Base-by-base conservation (phyloP, 345 rosid genomes). In the Pistacia vera region DNA sequence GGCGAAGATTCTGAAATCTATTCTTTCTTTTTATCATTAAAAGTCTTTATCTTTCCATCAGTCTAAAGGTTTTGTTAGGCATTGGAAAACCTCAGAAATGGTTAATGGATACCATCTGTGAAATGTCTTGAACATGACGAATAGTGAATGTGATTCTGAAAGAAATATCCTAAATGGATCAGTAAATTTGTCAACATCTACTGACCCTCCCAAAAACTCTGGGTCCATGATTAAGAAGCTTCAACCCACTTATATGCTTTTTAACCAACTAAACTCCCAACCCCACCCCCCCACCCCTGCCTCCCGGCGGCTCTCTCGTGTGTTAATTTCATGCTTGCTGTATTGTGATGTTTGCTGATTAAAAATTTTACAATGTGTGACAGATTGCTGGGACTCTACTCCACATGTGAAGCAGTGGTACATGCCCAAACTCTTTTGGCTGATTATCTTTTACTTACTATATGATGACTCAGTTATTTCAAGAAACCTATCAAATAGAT, bases 321-420 rank as follows among this genome's bases (percentile, higher is more conserved):
- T 66, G 63, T 14, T 75, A 14, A 28, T 54, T 49, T 61, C 55
- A 66, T 75, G 71, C 70, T 72, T 65, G 38, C 25, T 46, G 49
- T 28, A 33, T 49, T 75, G 49, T 70, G 49, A 25, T 56, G 6
- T 73, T 73, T 64, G 35, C 33, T 81, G 72, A 72, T 66, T 52
- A 28, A 7, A 67, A 61, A 28, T 77, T 64, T 69, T 79, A 66
- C 28, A 54, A 67, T 82, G 3, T 83, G 80, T 83, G 79, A 76
- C 88, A 92, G 99, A 76, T 84, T 93, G 99, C 86, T 96, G 99
- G 99, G 84, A 69, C 58, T 82, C 85, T 14, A 91, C 97, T 68
- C 83, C 93, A 38, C 95, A 89, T 75, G 85, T 96, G 80, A 91
- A 88, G 74, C 82, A 88, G 71, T 96, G 99, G 99, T 92, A 90